Percentiles rank a stretch among this genome's conserved stretches.
phyloP scores from a whole-genome alignment of 108 stramenopile species.

The Cyclotella cryptica region DNA sequence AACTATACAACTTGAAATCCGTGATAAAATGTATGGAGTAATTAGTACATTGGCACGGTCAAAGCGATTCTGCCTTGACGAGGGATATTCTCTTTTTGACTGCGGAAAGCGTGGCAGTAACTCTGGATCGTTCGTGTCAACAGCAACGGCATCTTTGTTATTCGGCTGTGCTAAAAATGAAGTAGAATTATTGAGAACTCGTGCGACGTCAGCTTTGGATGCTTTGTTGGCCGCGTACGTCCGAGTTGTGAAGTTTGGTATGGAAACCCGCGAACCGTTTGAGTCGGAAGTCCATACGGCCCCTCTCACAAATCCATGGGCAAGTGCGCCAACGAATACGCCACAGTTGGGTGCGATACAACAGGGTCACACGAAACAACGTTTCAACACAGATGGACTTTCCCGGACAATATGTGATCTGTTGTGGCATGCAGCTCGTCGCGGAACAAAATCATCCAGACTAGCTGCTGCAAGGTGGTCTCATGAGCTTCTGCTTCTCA shows the following conservation, averaged over 20 bases:
- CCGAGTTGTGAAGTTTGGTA: slow-evolving; percentile 49
- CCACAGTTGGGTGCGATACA: neutral
- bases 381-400: slow-evolving; percentile 26
- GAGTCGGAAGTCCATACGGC: neutral
- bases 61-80: slow-evolving; percentile 34
- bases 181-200: slow-evolving; percentile 67
- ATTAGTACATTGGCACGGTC: slow-evolving; percentile 72
- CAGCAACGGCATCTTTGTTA: slow-evolving; percentile 65
- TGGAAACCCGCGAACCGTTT: slow-evolving; percentile 2
- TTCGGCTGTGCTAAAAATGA: slow-evolving; percentile 81
- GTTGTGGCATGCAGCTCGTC: slow-evolving; percentile 70
- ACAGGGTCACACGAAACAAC: slow-evolving; percentile 9
- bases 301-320: slow-evolving; percentile 60
- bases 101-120: slow-evolving; percentile 26
- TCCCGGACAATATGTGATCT: slow-evolving; percentile 60
- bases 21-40: slow-evolving; percentile 78
- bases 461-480: slow-evolving; percentile 83
- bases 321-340: slow-evolving; percentile 9
- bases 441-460: slow-evolving; percentile 71
- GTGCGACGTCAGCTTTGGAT: slow-evolving; percentile 80
- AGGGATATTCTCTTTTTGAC: slow-evolving; percentile 40
- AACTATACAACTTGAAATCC: slow-evolving; percentile 52
- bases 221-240: slow-evolving; percentile 69
- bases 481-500: slow-evolving; percentile 57
- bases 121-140: slow-evolving; percentile 24